Evolutionary conservation across 1,284 basidiomycete species (phyloP).

Genomic region (Ceratobasidium sp.): DNA sequence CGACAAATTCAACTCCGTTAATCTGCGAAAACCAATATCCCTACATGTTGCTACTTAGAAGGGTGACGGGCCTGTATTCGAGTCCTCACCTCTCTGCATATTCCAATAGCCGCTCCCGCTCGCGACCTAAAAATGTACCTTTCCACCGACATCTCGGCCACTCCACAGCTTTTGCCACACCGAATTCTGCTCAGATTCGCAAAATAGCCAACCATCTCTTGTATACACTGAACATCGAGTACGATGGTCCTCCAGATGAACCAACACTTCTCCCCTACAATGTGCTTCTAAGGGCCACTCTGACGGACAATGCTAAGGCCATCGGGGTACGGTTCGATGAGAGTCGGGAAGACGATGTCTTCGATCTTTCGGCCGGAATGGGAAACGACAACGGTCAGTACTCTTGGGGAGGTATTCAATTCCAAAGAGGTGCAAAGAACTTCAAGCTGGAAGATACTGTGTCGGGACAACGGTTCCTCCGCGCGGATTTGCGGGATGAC

Average conservation of each 20-base stretch:
- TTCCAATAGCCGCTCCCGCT: too few relatives aligned
- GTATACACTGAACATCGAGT: background rate
- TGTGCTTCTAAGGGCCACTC: background rate
- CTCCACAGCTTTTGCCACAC: too few relatives aligned
- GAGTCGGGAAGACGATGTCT: background rate
- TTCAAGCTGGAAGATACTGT: background rate
- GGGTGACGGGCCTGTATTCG: too few relatives aligned
- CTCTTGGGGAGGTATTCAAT: background rate
- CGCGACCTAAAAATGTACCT: too few relatives aligned
- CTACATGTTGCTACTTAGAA: too few relatives aligned
- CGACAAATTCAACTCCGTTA: too few relatives aligned
- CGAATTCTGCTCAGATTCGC: too few relatives aligned
- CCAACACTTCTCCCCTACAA: background rate
- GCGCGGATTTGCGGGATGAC: background rate
- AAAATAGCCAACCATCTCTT: background rate
- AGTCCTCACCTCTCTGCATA: too few relatives aligned
- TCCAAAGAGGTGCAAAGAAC: constrained; percentile 1
- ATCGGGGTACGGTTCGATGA: background rate
- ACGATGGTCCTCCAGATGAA: too few relatives aligned
- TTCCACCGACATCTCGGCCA: too few relatives aligned
- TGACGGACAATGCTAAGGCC: background rate
- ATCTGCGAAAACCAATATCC: too few relatives aligned
- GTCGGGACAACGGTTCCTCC: background rate
- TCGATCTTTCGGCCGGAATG: background rate
- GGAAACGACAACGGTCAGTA: constrained; percentile 4